Evolutionary conservation across 805 yeast genomes (phyloP), one percentile per base, ranked within the genome.

Genomic region (Clavispora vitiphila): DNA sequence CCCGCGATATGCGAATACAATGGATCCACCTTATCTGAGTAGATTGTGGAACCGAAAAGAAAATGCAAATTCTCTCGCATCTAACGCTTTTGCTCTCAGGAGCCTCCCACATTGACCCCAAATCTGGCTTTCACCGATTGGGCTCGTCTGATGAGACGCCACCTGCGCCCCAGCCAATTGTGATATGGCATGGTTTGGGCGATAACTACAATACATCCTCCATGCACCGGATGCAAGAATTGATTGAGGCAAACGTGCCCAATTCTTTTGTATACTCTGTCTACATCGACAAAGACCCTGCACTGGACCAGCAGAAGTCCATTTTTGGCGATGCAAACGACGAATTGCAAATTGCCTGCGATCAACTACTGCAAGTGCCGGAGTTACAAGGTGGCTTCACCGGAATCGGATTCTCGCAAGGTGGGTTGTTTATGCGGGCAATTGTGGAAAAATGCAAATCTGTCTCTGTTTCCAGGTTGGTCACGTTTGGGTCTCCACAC

Each of bases 161-260:
- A 12, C 2, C 3, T 16, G 18, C 22, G 11, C 34, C 46, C 2
- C 46, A 46, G 7, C 51, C 87, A 0, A 71, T 86, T 2, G 87
- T 86, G 2, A 55, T 86, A 31, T 86, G 95, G 95, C 95, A 86
- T 53, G 95, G 95, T 0, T 70, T 86, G 61, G 93, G 95, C 0
- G 95, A 86, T 57, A 71, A 76, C 9, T 85, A 80, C 56, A 74
- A 82, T 54, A 78, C 88, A 0, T 57, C 72, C 1, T 77, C 83
- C 0, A 77, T 84, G 69, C 64, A 61, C 23, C 58, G 67, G n/a
- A 76, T 74, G 1, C 60, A 62, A 5, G 67, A 65, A 0, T 43
- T 74, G 2, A 61, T 84, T 7, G 53, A 64, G 15, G 61, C 65
- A 7, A 57, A 62, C 2, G 57, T 73, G 38, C 88, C 89, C 0